phyloP scores from a whole-genome alignment of 306 rosid genomes.

The Prunus kanzakura region DNA sequence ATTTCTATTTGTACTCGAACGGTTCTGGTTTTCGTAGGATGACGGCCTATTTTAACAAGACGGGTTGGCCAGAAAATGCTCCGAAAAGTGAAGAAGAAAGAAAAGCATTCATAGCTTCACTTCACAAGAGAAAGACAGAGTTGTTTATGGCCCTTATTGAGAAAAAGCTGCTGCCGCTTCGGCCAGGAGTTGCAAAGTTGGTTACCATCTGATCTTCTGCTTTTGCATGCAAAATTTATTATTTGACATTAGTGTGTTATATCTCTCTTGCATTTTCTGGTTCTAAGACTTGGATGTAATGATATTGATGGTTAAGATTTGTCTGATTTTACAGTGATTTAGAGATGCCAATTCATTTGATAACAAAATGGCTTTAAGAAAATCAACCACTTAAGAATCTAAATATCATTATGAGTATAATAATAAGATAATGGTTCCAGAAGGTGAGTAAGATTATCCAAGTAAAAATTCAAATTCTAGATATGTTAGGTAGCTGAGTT shows the following conservation, averaged over 20 bases:
- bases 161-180: constrained; percentile 90
- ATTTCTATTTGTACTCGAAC: neutral
- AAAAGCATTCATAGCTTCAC: constrained; percentile 80
- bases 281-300: neutral
- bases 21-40: constrained; percentile 48
- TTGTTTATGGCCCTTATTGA: constrained; percentile 90
- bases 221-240: constrained; percentile 3
- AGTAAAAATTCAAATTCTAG: neutral
- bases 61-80: constrained; percentile 90
- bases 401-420: neutral
- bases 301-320: neutral
- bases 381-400: neutral
- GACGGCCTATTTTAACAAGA: constrained; percentile 90
- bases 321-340: neutral
- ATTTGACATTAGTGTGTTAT: neutral
- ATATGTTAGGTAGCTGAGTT: constrained; percentile 13
- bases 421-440: neutral
- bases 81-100: constrained; percentile 74
- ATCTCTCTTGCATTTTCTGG: neutral
- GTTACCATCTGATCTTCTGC: constrained; percentile 45
- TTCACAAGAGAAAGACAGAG: constrained; percentile 92
- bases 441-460: neutral
- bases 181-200: constrained; percentile 96
- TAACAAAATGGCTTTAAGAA: neutral
- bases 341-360: neutral